phyloP scores from a whole-genome alignment of 2,329 filamentous ascomycete species.

The Colletotrichum tanaceti region DNA sequence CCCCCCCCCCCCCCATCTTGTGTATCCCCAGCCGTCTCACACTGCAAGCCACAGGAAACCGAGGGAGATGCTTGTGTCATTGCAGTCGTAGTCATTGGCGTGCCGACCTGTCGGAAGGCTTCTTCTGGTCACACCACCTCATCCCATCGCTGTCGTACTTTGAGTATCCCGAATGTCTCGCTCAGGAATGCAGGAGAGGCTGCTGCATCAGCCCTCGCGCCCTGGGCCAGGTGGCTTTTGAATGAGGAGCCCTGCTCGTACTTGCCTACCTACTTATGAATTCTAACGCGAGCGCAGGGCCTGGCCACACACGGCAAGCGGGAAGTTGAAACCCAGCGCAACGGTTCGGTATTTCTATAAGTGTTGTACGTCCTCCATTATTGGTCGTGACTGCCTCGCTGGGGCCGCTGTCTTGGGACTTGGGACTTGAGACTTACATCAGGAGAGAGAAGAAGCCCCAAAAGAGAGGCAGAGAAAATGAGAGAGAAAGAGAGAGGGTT shows the following conservation, averaged over 20 bases:
- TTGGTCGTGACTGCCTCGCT: constrained; percentile 22
- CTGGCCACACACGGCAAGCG: constrained; percentile 17
- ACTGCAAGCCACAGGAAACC: constrained; percentile 21
- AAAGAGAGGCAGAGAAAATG: neutral
- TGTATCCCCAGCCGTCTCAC: constrained; percentile 19
- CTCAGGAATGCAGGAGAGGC: constrained; percentile 28
- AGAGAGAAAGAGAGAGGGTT: constrained; percentile 1
- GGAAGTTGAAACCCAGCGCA: constrained; percentile 29
- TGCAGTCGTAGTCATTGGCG: constrained; percentile 25
- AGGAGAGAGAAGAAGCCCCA: neutral
- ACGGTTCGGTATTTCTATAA: constrained; percentile 22
- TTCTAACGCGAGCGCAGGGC: constrained; percentile 1
- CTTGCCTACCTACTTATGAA: neutral
- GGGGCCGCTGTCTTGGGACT: constrained; percentile 13
- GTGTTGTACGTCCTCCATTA: neutral
- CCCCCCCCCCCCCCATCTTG: neutral
- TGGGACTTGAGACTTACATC: neutral
- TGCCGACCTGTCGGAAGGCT: constrained; percentile 23
- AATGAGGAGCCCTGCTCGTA: constrained; percentile 16
- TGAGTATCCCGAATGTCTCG: constrained; percentile 25
- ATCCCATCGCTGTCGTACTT: constrained; percentile 4
- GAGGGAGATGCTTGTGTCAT: neutral
- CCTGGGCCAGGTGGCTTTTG: constrained; percentile 11
- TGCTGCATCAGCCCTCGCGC: neutral
- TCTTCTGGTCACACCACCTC: constrained; percentile 10